Evolutionary conservation across 2,329 filamentous ascomycete genomes (phyloP).

Genomic region (Paraphoma chrysanthemicola): DNA sequence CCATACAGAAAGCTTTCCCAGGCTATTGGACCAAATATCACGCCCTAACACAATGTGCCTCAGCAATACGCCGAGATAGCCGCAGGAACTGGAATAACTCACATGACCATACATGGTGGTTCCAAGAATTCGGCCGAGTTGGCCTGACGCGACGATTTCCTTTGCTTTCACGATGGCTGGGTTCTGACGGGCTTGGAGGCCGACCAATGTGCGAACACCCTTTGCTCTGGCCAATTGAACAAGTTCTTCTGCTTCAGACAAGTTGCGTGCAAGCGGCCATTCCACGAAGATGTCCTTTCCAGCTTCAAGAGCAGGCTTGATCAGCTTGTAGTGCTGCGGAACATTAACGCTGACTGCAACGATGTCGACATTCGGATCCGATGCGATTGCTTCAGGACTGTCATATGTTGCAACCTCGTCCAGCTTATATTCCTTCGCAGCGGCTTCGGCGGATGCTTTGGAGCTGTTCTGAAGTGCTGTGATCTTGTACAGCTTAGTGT

Average conservation of each 20-base stretch:
- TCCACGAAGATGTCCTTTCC: slow-evolving; percentile 56
- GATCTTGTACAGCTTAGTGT: slow-evolving; percentile 52
- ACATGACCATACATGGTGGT: slow-evolving; percentile 39
- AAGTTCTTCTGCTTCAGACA: slow-evolving; percentile 54
- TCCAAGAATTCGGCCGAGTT: slow-evolving; percentile 53
- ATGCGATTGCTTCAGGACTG: slow-evolving; percentile 52
- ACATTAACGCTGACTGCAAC: slow-evolving; percentile 56
- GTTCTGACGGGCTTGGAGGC: slow-evolving; percentile 55
- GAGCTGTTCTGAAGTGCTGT: slow-evolving; percentile 60
- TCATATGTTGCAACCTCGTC: slow-evolving; percentile 52
- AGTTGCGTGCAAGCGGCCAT: slow-evolving; percentile 56
- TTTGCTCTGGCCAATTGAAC: slow-evolving; percentile 49
- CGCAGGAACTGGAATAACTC: not conserved
- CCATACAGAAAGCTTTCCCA: slow-evolving; percentile 55
- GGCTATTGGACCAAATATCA: slow-evolving; percentile 26
- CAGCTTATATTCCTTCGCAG: slow-evolving; percentile 49
- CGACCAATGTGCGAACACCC: slow-evolving; percentile 54
- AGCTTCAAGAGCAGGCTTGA: slow-evolving; percentile 52
- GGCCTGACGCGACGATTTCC: slow-evolving; percentile 50
- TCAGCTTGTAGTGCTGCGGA: slow-evolving; percentile 51
- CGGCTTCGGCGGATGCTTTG: slow-evolving; percentile 50
- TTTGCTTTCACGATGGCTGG: slow-evolving; percentile 53
- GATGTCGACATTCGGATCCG: slow-evolving; percentile 57
- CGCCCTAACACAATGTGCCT: slow-evolving; percentile 11
- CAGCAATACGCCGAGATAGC: no score